These are phyloP conservation scores for Chlorencoelia australis DNA, from an alignment of 2,329 filamentous ascomycete genomes.

Conservation along the genomic window DNA sequence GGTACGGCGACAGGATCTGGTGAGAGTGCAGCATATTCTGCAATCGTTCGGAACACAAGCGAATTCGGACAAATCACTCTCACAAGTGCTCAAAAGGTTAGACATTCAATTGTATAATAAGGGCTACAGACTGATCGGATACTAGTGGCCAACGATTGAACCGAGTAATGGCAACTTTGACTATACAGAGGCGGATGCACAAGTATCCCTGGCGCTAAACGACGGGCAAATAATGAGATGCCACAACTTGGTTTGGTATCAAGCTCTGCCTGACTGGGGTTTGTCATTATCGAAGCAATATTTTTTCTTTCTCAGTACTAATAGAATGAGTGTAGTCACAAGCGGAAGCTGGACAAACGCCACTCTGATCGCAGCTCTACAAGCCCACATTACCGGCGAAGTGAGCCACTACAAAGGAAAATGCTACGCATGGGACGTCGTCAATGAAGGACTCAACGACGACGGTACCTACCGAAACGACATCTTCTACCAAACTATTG, in stretches of 20 bases:
- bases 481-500: slow-evolving; percentile 30
- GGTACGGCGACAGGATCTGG: slow-evolving; percentile 49
- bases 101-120: too few species aligned
- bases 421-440: slow-evolving; percentile 56
- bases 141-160: slow-evolving; percentile 56
- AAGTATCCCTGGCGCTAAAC: slow-evolving; percentile 36
- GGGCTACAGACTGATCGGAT: too few species aligned
- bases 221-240: slow-evolving; percentile 49
- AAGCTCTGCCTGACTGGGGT: slow-evolving; percentile 42
- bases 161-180: slow-evolving; percentile 45
- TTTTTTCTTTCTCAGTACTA: too few species aligned
- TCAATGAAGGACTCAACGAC: slow-evolving; percentile 54
- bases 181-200: slow-evolving; percentile 46
- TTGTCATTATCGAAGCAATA: background rate
- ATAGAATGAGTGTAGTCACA: slow-evolving; percentile 33
- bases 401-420: slow-evolving; percentile 49
- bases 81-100: slow-evolving; percentile 52
- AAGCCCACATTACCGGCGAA: slow-evolving; percentile 51
- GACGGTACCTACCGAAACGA: slow-evolving; percentile 42
- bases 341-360: slow-evolving; percentile 43
- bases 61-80: slow-evolving; percentile 59
- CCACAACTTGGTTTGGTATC: slow-evolving; percentile 46
- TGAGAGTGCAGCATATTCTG: slow-evolving; percentile 40
- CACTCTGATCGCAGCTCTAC: slow-evolving; percentile 45
- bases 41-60: slow-evolving; percentile 41